phyloP scores from a whole-genome alignment of 345 rosid genomes.

The Corchorus olitorius region DNA sequence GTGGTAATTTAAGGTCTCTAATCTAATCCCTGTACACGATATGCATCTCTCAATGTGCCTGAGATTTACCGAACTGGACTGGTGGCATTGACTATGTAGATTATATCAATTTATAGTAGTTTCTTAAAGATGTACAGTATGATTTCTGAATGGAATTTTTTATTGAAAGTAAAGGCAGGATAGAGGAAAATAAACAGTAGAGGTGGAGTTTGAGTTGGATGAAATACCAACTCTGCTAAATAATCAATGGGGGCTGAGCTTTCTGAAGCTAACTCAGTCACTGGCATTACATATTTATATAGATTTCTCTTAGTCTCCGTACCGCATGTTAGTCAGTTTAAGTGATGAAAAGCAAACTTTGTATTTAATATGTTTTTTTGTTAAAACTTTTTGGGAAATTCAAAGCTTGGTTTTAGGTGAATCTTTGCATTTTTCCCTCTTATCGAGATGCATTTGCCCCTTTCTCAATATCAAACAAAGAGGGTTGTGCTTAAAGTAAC shows the following conservation, averaged over 20 bases:
- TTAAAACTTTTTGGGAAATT: background rate
- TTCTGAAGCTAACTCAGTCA: background rate
- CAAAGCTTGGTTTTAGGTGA: background rate
- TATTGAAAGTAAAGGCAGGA: background rate
- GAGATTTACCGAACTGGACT: background rate
- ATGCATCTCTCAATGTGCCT: background rate
- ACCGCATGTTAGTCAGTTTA: background rate
- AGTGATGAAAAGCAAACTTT: too few relatives aligned
- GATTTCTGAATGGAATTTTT: background rate
- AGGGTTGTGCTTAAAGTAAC: constrained; percentile 1
- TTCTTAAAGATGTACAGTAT: background rate
- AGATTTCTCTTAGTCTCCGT: background rate
- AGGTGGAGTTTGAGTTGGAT: background rate
- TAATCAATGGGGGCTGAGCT: background rate
- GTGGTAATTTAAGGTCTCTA: background rate
- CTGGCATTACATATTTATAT: constrained; percentile 1
- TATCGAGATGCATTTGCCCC: background rate
- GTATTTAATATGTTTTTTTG: too few relatives aligned
- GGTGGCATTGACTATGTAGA: background rate
- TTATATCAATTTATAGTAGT: background rate
- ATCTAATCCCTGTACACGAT: background rate
- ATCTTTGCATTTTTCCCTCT: background rate
- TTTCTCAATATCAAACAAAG: background rate
- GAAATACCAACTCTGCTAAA: background rate
- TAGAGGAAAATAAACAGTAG: background rate